Evolutionary conservation across 352 stramenopile species (phyloP).

Genomic region (Pythium aphanidermatum): DNA sequence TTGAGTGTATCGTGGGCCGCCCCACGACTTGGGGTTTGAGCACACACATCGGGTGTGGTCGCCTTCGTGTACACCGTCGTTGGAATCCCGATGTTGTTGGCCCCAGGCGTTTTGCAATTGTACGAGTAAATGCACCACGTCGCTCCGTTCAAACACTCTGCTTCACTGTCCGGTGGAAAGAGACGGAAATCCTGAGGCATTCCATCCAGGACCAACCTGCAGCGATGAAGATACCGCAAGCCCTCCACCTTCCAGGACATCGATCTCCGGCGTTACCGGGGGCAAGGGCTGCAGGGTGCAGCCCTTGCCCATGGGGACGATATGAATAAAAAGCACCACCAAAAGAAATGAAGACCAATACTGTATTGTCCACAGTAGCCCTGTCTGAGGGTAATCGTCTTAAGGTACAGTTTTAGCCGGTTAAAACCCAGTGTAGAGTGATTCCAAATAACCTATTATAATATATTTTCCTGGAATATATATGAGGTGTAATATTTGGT

Average conservation of each 20-base stretch:
- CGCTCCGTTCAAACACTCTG: background rate
- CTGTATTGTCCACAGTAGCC: too few relatives aligned
- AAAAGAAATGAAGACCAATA: too few relatives aligned
- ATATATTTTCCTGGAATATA: too few relatives aligned
- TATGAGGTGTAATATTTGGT: too few relatives aligned
- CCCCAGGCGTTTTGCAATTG: slow-evolving; percentile 22
- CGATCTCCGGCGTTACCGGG: slow-evolving; percentile 77
- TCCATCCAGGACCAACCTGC: slow-evolving; percentile 47
- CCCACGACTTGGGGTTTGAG: slow-evolving; percentile 30
- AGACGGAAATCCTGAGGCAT: slow-evolving; percentile 19
- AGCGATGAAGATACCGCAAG: slow-evolving; percentile 56
- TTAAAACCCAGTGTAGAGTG: too few relatives aligned
- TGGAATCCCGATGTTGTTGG: slow-evolving; percentile 38
- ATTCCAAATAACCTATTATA: too few relatives aligned
- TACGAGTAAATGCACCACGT: slow-evolving; percentile 17
- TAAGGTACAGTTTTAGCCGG: too few relatives aligned
- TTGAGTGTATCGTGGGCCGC: slow-evolving; percentile 35
- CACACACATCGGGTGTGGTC: slow-evolving; percentile 42
- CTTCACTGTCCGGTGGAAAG: background rate
- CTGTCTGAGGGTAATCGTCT: too few relatives aligned
- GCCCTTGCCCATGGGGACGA: too few relatives aligned
- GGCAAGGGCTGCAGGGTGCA: too few relatives aligned
- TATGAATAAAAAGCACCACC: too few relatives aligned
- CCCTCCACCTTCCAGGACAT: slow-evolving; percentile 73
- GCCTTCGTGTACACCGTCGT: slow-evolving; percentile 28